Base-by-base conservation (phyloP, 345 rosid genomes). In the Trapa bicornis region DNA sequence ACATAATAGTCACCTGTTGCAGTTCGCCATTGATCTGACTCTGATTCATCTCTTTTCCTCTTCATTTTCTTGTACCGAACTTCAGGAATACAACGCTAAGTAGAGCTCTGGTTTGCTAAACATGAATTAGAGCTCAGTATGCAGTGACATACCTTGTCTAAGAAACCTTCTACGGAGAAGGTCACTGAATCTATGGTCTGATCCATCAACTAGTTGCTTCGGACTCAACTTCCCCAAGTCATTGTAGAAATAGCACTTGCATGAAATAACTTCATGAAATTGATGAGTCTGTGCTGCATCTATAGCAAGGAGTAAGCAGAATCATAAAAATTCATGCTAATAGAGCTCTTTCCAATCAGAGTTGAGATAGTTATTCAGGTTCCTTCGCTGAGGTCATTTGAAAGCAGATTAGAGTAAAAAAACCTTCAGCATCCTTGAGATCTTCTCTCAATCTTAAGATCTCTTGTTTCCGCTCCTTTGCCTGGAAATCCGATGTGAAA, bases 171-270 rank as follows among this genome's bases (percentile, higher is more conserved):
- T 85, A 66, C 84, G 92, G 66, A 91, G 84, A 64, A 81, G 84
- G 58, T 85, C 84, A 17, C 70, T 74, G 80, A 89, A 87, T 75
- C 87, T 79, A 42, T 65, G 60, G 71, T 80, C 80, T 64, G 85
- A 85, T 63, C 74, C 80, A 47, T 80, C 86, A 11, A 48, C 82
- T 22, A 63, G 69, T 63, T 42, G 65, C 58, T 80, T 65, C 13
- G 80, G 76, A 73, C 81, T 80, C 56, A 68, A 52, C 67, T 76
- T 83, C 80, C 99, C 97, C 86, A 89, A 74, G 72, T 84, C 77
- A 70, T 87, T 81, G 70, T 86, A 91, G 86, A 95, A 86, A 78
- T 85, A 85, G 79, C 99, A 89, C 82, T 89, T 87, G 82, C 96
- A 89, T 45, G 84, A 78, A 53, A 87, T 91, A 68, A 43, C 77